Conservation (phyloP, 768 basidiomycete genomes). For the Boletus edulis region DNA sequence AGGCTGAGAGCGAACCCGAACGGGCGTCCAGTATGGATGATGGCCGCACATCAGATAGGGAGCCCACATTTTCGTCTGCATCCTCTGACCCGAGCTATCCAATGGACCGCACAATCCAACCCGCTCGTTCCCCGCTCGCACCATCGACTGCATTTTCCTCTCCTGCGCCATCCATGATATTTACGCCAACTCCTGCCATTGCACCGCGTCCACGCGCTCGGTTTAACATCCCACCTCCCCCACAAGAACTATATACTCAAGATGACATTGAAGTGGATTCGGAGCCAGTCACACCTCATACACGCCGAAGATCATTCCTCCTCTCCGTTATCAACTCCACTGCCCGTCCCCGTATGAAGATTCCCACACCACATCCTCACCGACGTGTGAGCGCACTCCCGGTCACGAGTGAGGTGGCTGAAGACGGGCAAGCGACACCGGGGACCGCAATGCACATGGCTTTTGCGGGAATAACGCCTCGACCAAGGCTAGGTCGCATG, state of each 20-base stretch:
- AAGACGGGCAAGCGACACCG: conserved; percentile 30
- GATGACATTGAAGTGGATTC: conserved; percentile 35
- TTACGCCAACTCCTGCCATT: conserved; percentile 70
- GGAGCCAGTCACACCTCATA: conserved; percentile 63
- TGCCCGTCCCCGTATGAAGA: conserved; percentile 59
- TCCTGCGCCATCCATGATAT: conserved; percentile 51
- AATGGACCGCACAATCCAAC: conserved; percentile 26
- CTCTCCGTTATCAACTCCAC: conserved; percentile 83
- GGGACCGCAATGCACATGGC: conserved; percentile 43
- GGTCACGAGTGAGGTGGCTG: conserved; percentile 43
- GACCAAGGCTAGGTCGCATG: conserved; percentile 47
- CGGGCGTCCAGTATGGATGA: conserved; percentile 22
- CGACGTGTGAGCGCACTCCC: conserved; percentile 59
- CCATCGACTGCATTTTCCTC: conserved; percentile 50
- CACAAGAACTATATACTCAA: conserved; percentile 37
- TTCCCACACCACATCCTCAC: conserved; percentile 45
- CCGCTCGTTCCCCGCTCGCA: conserved; percentile 33
- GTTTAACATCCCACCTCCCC: conserved; percentile 50
- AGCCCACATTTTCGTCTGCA: conserved; percentile 75
- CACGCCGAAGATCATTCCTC: conserved; percentile 77
- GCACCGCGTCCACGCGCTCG: conserved; percentile 60
- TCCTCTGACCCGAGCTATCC: conserved; percentile 40
- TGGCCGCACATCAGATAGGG: conserved; percentile 32
- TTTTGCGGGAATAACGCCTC: conserved; percentile 65
- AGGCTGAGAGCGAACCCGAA: conserved; percentile 23